Evolutionary conservation across 768 basidiomycete genomes (phyloP), one percentile per base, ranked within the genome.

Genomic region (Calvatia gigantea): DNA sequence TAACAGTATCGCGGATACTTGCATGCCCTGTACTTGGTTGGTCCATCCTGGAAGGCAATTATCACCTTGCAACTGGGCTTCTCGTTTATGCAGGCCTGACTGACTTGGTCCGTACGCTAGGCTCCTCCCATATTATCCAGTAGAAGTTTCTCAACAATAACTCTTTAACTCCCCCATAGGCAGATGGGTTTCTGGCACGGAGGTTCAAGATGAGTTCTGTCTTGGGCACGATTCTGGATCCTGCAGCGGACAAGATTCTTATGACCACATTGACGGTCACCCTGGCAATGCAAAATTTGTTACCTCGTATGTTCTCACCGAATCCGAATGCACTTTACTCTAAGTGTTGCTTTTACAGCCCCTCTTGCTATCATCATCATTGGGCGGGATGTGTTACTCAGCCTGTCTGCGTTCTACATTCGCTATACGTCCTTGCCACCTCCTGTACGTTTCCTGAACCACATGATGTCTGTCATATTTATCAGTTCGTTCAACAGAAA

Each of bases 151-250:
- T 31, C 32, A n/a, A 51, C 21, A 6, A 15, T 38, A 1, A 41
- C 29, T 42, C 43, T 6, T 32, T 23, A 31, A 33, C 37, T 46
- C 54, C 51, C 15, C 19, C 3, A 43, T 69, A 98, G 96, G 80
- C 86, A 54, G 97, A 99, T 64, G 97, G 97, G 0, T 98, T 75
- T 66, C 71, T 99, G 57, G 97, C 97, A 1, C 78, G 97, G 61
- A 80, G 80, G 54, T 98, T 79, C 75, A 85, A 89, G 25, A 92
- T 91, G 88, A 81, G 81, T 50, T 85, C 91, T 11, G 94, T 98
- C n/a, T 77, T 98, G 17, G 97, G 97, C 17, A 91, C 91, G 7
- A 94, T 98, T 55, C 79, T 99, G 11, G 97, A 99, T 68, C 97
- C 97, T 11, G 93, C 96, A 0, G 97, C 97, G 2, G 97, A 99